These are phyloP conservation scores for Lachnellula willkommii DNA, from an alignment of 2,329 filamentous ascomycete genomes.

Conservation along the genomic window DNA sequence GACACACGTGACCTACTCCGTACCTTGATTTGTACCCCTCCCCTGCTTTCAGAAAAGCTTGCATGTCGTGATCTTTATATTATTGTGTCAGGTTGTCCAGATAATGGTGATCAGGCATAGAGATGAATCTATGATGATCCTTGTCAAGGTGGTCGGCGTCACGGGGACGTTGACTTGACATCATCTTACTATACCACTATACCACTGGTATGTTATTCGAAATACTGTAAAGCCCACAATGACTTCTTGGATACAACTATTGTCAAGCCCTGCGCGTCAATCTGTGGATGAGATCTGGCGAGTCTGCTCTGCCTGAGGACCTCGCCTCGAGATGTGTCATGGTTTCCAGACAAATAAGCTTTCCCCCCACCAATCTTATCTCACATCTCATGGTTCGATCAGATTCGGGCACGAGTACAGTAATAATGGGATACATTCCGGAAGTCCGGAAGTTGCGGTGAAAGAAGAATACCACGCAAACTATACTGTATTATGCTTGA, in stretches of 20 bases:
- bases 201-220: not conserved
- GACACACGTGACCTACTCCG: slow-evolving; percentile 2
- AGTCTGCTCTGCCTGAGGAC: not conserved
- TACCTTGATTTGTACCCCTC: not conserved
- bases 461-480: not conserved
- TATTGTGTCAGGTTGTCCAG: not conserved
- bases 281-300: not conserved
- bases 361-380: not conserved
- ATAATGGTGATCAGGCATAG: too few relatives aligned
- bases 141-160: not conserved
- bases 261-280: not conserved
- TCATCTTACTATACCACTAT: not conserved
- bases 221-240: too few relatives aligned
- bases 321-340: not conserved
- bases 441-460: not conserved
- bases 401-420: not conserved
- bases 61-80: not conserved
- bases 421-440: not conserved
- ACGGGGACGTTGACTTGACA: not conserved
- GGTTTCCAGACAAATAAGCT: not conserved
- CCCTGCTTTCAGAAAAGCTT: not conserved
- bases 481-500: not conserved
- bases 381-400: not conserved
- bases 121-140: not conserved
- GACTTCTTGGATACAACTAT: not conserved